These are phyloP conservation scores for Aspergillus melleus DNA, from an alignment of 2,329 filamentous ascomycete genomes.

Conservation along the genomic window DNA sequence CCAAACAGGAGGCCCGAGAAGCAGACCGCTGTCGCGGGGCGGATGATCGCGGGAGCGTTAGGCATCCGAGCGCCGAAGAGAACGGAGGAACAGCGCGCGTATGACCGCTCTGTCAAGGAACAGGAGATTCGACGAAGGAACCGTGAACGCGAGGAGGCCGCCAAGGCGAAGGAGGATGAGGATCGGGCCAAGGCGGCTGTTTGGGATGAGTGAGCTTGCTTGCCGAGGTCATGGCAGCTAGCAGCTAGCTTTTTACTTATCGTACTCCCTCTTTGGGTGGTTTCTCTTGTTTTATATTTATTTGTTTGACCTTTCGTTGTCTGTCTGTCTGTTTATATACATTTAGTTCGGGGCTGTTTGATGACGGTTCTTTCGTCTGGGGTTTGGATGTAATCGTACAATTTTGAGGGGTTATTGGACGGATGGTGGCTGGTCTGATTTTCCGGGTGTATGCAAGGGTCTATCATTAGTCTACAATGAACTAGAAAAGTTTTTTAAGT, in stretches of 20 bases:
- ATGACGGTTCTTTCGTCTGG: background rate
- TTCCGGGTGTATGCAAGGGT: background rate
- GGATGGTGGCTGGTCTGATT: background rate
- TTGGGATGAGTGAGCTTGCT: conserved; percentile 68
- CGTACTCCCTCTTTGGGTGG: background rate
- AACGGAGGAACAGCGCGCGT: conserved; percentile 86
- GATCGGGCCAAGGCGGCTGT: conserved; percentile 79
- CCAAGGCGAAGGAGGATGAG: conserved; percentile 60
- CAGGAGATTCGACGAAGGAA: conserved; percentile 79
- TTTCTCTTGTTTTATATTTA: conserved; percentile 1
- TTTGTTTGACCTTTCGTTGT: background rate
- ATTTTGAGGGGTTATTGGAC: background rate
- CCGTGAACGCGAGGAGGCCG: conserved; percentile 67
- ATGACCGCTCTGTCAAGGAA: conserved; percentile 77
- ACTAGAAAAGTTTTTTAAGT: background rate
- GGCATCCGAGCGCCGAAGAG: conserved; percentile 77
- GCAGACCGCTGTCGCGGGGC: conserved; percentile 83
- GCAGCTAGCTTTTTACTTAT: background rate
- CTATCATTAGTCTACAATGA: background rate
- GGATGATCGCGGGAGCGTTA: conserved; percentile 85
- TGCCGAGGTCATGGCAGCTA: background rate
- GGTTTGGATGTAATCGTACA: background rate
- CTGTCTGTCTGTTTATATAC: background rate
- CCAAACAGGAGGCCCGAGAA: conserved; percentile 69
- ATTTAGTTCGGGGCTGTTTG: background rate